phyloP scores from a whole-genome alignment of 768 basidiomycete species.

The Imleria badia region DNA sequence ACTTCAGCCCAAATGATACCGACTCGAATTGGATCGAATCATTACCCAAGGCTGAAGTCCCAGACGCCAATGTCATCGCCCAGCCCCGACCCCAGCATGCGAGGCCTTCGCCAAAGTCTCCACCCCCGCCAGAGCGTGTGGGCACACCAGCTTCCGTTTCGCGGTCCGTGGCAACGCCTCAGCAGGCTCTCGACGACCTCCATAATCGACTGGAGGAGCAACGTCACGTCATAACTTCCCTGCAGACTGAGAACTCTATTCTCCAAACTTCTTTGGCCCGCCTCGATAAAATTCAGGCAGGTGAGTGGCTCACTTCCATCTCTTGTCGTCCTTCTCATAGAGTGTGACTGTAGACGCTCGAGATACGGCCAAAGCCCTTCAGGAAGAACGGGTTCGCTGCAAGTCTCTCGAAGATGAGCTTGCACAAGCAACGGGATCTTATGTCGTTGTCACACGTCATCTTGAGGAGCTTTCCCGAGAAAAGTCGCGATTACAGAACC shows the following conservation, averaged over 20 bases:
- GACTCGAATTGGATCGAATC: conserved; percentile 61
- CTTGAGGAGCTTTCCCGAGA: conserved; percentile 23
- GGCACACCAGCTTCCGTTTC: conserved; percentile 4
- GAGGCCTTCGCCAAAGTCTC: conserved; percentile 14
- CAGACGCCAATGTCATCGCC: conserved; percentile 31
- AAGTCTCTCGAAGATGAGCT: conserved; percentile 25
- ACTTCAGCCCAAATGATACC: conserved; percentile 41
- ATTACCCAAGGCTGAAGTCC: conserved; percentile 44
- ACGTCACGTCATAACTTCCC: conserved; percentile 13
- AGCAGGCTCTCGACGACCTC: conserved; percentile 11
- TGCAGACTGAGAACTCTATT: conserved; percentile 28
- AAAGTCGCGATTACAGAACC: conserved; percentile 23
- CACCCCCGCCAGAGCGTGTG: conserved; percentile 12
- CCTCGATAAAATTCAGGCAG: conserved; percentile 32
- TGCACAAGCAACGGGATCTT: conserved; percentile 13
- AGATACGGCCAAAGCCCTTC: conserved; percentile 12
- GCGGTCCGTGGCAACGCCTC: background rate
- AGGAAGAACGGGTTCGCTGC: conserved; percentile 19
- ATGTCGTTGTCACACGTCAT: conserved; percentile 7
- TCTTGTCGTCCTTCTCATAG: background rate
- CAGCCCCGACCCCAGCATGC: conserved; percentile 33
- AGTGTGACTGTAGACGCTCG: conserved; percentile 14
- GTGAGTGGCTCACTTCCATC: conserved; percentile 18
- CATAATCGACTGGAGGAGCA: conserved; percentile 20
- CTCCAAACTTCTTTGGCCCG: conserved; percentile 27